phyloP scores from a whole-genome alignment of 2,329 filamentous ascomycete genomes.

The Aspergillus sojae region DNA sequence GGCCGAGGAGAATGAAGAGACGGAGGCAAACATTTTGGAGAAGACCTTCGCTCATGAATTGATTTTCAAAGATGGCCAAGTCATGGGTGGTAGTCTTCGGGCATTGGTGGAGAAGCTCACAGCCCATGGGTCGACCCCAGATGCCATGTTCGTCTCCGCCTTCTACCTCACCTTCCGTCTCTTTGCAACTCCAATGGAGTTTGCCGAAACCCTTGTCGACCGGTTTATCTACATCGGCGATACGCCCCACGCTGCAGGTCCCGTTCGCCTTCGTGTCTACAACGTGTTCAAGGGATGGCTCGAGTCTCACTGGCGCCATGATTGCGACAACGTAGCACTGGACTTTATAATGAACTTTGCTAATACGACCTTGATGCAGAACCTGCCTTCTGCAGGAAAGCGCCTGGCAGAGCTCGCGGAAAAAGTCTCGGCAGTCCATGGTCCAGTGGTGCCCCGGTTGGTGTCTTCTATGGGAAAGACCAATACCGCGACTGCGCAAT shows the following conservation, averaged over 20 bases:
- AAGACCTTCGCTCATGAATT: constrained; percentile 91
- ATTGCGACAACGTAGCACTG: constrained; percentile 76
- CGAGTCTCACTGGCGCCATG: constrained; percentile 89
- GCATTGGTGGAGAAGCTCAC: constrained; percentile 94
- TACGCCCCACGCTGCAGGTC: constrained; percentile 71
- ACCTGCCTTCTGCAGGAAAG: constrained; percentile 75
- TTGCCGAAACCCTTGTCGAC: constrained; percentile 82
- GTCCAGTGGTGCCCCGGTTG: constrained; percentile 77
- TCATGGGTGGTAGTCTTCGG: constrained; percentile 87
- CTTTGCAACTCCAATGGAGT: constrained; percentile 78
- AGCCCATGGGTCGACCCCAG: constrained; percentile 87
- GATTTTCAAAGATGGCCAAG: constrained; percentile 90
- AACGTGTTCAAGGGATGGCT: constrained; percentile 98
- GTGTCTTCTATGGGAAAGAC: constrained; percentile 88
- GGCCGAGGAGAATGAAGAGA: constrained; percentile 76
- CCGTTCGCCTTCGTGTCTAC: constrained; percentile 87
- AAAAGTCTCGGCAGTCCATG: constrained; percentile 73
- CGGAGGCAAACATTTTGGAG: constrained; percentile 82
- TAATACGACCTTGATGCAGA: constrained; percentile 66
- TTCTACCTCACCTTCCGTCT: constrained; percentile 96
- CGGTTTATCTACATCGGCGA: constrained; percentile 91
- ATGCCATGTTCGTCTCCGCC: constrained; percentile 86
- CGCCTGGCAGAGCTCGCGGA: constrained; percentile 78
- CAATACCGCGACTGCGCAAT: constrained; percentile 72
- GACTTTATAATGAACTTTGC: constrained; percentile 79